A percentile compares a stretch with the other conserved stretches of the same genome.
Evolutionary conservation across 78 protist genomes (phyloP).

Genomic region (Paratrimastix pyriformis): DNA sequence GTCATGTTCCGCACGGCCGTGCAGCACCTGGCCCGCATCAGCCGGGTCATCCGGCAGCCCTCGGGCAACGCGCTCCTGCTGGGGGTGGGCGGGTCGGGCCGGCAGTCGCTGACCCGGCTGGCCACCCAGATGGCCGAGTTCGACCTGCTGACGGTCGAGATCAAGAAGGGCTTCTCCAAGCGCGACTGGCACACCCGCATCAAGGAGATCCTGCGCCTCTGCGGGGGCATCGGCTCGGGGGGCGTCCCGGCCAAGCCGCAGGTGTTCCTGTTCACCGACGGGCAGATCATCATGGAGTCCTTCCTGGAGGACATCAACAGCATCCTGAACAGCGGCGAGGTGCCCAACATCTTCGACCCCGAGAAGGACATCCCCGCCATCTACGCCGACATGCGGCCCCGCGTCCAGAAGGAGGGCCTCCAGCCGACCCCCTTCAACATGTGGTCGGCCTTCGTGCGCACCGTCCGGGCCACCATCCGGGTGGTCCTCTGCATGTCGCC

Average conservation of each 20-base stretch:
- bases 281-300: slow-evolving; percentile 62
- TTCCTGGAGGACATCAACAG: slow-evolving; percentile 78
- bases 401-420: slow-evolving; percentile 24
- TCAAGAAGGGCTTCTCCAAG: slow-evolving; percentile 50
- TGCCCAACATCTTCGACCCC: slow-evolving; percentile 64
- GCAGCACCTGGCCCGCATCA: slow-evolving; percentile 66
- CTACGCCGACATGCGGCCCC: slow-evolving; percentile 31
- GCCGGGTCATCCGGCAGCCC: slow-evolving; percentile 67
- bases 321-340: slow-evolving; percentile 75
- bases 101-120: slow-evolving; percentile 68
- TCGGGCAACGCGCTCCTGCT: slow-evolving; percentile 77
- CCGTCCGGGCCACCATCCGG: slow-evolving; percentile 58
- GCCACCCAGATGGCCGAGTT: slow-evolving; percentile 63
- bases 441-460: slow-evolving; percentile 35
- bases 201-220: slow-evolving; percentile 28
- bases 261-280: slow-evolving; percentile 74
- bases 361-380: slow-evolving; percentile 51
- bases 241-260: slow-evolving; percentile 46
- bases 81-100: slow-evolving; percentile 90
- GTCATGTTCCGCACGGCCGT: slow-evolving; percentile 70
- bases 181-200: slow-evolving; percentile 64
- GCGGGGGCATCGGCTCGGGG: too few relatives aligned
- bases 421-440: slow-evolving; percentile 42
- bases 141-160: slow-evolving; percentile 42
- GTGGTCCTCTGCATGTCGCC: slow-evolving; percentile 73